Conservation (phyloP, 2,329 filamentous ascomycete species). For the Fusarium luffae region DNA sequence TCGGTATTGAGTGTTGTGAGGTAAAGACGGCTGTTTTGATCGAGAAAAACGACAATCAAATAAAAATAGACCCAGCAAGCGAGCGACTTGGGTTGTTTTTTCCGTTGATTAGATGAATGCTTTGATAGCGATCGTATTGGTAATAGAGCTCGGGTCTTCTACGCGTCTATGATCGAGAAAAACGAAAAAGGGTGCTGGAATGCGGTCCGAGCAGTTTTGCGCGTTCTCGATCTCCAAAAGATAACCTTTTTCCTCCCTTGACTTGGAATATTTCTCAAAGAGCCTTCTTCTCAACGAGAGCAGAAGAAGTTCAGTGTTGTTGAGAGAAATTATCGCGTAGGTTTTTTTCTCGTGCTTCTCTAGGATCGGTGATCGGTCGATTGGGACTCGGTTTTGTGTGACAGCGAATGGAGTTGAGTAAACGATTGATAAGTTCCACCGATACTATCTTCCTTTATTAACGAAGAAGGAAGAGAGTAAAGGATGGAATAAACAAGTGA, state of each 20-base stretch:
- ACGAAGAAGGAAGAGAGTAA: conserved; percentile 8
- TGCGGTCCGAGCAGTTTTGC: conserved; percentile 38
- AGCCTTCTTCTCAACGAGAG: conserved; percentile 23
- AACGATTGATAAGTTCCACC: conserved; percentile 28
- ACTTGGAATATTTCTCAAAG: not conserved
- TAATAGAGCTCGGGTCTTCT: conserved; percentile 10
- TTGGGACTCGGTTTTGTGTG: conserved; percentile 31
- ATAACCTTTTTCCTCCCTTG: conserved; percentile 11
- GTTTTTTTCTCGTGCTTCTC: conserved; percentile 4
- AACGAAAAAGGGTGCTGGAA: conserved; percentile 30
- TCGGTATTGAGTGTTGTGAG: conserved; percentile 19
- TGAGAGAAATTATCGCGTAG: conserved; percentile 9
- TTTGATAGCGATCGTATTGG: not conserved
- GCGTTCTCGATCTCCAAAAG: conserved; percentile 16
- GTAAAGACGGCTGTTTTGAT: conserved; percentile 25
- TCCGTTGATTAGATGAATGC: conserved; percentile 15
- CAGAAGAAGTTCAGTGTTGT: conserved; percentile 14
- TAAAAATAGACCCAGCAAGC: conserved; percentile 31
- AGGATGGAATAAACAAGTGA: conserved; percentile 3
- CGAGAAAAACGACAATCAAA: conserved; percentile 15
- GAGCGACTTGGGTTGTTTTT: conserved; percentile 29
- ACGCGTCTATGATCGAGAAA: conserved; percentile 3
- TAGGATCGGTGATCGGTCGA: conserved; percentile 19
- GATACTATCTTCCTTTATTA: conserved; percentile 17
- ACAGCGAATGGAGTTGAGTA: conserved; percentile 26